Conservation (phyloP, 306 rosid species). For the Datisca glomerata region DNA sequence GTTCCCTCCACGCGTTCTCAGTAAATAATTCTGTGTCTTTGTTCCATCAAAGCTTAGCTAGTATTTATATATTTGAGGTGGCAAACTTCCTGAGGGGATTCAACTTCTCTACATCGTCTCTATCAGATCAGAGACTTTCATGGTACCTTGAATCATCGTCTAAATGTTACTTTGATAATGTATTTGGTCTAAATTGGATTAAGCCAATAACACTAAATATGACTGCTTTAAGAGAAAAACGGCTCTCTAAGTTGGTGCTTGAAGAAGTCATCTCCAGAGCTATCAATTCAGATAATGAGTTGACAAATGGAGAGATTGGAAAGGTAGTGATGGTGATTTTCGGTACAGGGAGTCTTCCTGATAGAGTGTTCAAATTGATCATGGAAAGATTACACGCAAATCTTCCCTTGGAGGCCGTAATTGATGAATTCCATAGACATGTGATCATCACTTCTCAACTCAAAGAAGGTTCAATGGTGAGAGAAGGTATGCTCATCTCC, state of each 20-base stretch:
- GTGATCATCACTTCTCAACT: background rate
- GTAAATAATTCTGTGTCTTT: constrained; percentile 4
- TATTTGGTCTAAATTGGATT: constrained; percentile 33
- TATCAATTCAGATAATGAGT: constrained; percentile 1
- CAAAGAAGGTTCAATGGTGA: constrained; percentile 2
- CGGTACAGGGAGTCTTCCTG: constrained; percentile 17
- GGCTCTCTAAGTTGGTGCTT: constrained; percentile 13
- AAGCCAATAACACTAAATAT: constrained; percentile 18
- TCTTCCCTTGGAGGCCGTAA: constrained; percentile 25
- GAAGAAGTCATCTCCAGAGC: constrained; percentile 16
- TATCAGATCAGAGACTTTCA: background rate
- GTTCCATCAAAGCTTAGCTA: constrained; percentile 1
- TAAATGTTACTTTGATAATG: constrained; percentile 3
- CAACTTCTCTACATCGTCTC: background rate
- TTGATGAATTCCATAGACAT: constrained; percentile 8
- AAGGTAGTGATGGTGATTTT: constrained; percentile 27
- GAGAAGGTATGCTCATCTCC: constrained; percentile 3
- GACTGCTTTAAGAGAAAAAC: constrained; percentile 28
- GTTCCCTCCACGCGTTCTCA: constrained; percentile 2
- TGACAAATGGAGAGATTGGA: constrained; percentile 39
- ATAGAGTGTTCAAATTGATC: constrained; percentile 8
- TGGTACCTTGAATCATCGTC: constrained; percentile 12
- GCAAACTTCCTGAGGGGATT: constrained; percentile 8
- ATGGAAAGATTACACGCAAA: constrained; percentile 2
- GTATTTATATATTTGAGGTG: constrained; percentile 5